Evolutionary conservation across 768 basidiomycete species (phyloP), one percentile per base, ranked within the genome.

Genomic region (Mrakia hoshinonis): DNA sequence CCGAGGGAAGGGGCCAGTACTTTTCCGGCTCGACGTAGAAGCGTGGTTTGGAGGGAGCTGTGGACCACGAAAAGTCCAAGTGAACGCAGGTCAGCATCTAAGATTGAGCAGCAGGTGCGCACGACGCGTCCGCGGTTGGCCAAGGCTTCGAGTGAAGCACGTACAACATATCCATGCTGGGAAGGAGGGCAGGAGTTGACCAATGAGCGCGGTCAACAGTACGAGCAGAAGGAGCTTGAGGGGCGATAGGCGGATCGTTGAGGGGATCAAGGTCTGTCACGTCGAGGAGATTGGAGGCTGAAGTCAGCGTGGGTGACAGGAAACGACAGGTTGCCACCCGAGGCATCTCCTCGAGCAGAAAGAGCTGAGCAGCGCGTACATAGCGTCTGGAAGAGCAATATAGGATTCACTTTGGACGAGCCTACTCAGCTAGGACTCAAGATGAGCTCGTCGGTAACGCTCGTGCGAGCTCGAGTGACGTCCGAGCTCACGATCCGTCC

Each of bases 1-100:
- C 74, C 18, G 76, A 68, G 15, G 76, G 70, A 72, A 79, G 73
- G 76, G 76, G 10, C 72, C 69, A 5, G 75, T 75, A 49, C 70
- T 36, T 7, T 74, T 66, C 7, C 52, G 65, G 24, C 10, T 48
- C 48, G 55, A 64, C 11, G 66, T 63, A 47, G 43, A 73, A 65
- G 7, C 54, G 66, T 0, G 73, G 68, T 36, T 29, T n/a, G 39
- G 62, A 47, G 46, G 64, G 64, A 24, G n/a, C 46, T 47, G 31
- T 5, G n/a, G 29, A 34, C 20, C n/a, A 22, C 11, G 12, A 47
- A 47, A 26, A 61, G 29, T 24, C 12, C 4, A 13, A 34, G 58
- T 4, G 31, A 5, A 38, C 26, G 10, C 6, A 24, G 2, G 43
- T 39, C 20, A 29, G n/a, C 13, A 64, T 3, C 15, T 18, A 20